A percentile compares a stretch with the other conserved stretches of the same genome.
Evolutionary conservation across 371 early-diverging fungal genomes (phyloP).

Genomic region (Zancudomyces culisetae): DNA sequence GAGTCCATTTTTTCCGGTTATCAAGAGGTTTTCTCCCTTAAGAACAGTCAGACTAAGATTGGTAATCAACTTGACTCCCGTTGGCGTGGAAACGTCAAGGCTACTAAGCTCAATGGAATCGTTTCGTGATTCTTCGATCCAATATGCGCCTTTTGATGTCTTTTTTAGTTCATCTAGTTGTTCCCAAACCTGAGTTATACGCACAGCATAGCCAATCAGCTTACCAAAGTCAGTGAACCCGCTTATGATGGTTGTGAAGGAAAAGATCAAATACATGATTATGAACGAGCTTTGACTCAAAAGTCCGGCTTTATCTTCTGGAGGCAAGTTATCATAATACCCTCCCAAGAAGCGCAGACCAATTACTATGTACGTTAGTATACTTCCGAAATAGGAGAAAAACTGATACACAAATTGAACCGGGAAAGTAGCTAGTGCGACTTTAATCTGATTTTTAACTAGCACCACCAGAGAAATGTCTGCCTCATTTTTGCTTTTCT

Average conservation of each 20-base stretch:
- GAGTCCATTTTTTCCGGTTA: slow-evolving; percentile 46
- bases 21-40: slow-evolving; percentile 34
- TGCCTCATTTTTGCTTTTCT: slow-evolving; percentile 32
- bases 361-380: slow-evolving; percentile 63
- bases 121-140: not conserved
- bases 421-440: slow-evolving; percentile 39
- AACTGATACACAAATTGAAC: slow-evolving; percentile 38
- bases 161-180: slow-evolving; percentile 26
- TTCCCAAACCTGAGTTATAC: slow-evolving; percentile 66
- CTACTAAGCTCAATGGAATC: slow-evolving; percentile 11
- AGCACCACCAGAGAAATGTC: slow-evolving; percentile 31
- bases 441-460: slow-evolving; percentile 30
- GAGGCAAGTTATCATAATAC: slow-evolving; percentile 40
- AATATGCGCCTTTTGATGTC: not conserved
- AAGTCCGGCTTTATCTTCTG: slow-evolving; percentile 44
- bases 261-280: slow-evolving; percentile 52
- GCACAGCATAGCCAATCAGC: slow-evolving; percentile 66
- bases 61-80: slow-evolving; percentile 21
- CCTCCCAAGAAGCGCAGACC: slow-evolving; percentile 67
- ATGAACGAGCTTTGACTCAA: slow-evolving; percentile 62
- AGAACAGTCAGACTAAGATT: slow-evolving; percentile 29
- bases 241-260: slow-evolving; percentile 54
- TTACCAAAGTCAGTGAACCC: slow-evolving; percentile 44
- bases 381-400: slow-evolving; percentile 58
- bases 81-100: slow-evolving; percentile 17